Conservation (phyloP, 2,329 filamentous ascomycete genomes). For the Nothopassalora personata region DNA sequence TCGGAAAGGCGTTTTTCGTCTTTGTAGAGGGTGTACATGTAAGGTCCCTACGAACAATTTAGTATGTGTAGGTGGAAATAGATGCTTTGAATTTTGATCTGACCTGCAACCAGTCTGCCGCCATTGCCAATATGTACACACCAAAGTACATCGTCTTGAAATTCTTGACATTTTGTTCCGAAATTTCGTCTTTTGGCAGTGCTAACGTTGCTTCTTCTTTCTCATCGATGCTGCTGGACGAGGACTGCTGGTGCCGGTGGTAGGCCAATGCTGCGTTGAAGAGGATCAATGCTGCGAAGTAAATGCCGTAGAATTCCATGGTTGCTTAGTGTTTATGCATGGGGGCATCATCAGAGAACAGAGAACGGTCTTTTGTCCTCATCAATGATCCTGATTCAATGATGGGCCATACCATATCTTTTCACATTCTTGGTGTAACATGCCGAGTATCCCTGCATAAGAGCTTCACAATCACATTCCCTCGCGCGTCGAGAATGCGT, state of each 20-base stretch:
- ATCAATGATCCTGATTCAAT: background rate
- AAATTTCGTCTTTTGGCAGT: background rate
- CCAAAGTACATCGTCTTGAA: constrained; percentile 41
- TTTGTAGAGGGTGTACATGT: constrained; percentile 51
- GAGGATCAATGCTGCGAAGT: constrained; percentile 19
- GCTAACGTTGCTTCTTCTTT: background rate
- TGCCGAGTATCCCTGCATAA: background rate
- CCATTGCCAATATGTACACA: constrained; percentile 42
- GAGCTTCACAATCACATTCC: background rate
- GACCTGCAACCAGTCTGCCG: constrained; percentile 46
- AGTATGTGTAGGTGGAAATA: no score
- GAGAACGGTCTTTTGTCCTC: no score
- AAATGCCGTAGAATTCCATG: constrained; percentile 24
- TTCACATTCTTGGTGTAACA: constrained; percentile 1
- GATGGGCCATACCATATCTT: background rate
- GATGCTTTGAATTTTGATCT: no score
- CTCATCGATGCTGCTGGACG: background rate
- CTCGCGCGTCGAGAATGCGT: background rate
- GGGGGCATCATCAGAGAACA: background rate
- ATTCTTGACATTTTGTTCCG: constrained; percentile 26
- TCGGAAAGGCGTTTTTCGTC: constrained; percentile 46
- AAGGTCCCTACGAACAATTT: constrained; percentile 36
- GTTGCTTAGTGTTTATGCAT: background rate
- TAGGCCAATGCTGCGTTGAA: constrained; percentile 19
- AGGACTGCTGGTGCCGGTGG: constrained; percentile 11